Evolutionary conservation across 352 stramenopile species (phyloP).

Genomic region (Pythium apleroticum): DNA sequence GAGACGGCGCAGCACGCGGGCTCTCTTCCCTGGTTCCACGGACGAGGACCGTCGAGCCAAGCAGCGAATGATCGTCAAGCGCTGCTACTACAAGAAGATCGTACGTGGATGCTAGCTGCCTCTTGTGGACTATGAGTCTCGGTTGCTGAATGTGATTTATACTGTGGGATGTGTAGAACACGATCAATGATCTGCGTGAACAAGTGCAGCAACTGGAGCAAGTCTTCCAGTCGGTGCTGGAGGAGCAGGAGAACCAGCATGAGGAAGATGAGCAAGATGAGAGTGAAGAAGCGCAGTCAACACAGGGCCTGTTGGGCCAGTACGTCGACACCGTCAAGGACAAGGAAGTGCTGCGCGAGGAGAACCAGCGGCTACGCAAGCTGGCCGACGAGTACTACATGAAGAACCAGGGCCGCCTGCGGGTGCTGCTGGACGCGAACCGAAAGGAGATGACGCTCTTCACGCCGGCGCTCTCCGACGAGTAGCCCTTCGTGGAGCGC

Average conservation of each 20-base stretch:
- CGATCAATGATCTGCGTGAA: constrained; percentile 59
- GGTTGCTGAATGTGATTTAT: constrained; percentile 1
- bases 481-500: neutral
- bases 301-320: constrained; percentile 4
- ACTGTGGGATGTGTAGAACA: constrained; percentile 41
- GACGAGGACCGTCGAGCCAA: constrained; percentile 61
- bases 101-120: constrained; percentile 29
- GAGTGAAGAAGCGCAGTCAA: neutral
- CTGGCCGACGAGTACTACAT: constrained; percentile 76
- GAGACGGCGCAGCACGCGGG: constrained; percentile 43
- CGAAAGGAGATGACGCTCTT: constrained; percentile 40
- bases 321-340: constrained; percentile 38
- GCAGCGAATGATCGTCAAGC: constrained; percentile 72
- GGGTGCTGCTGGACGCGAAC: constrained; percentile 58
- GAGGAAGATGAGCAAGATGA: neutral
- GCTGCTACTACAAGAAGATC: constrained; percentile 83
- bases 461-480: constrained; percentile 20
- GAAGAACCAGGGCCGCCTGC: constrained; percentile 72
- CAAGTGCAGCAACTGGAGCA: constrained; percentile 38
- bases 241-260: constrained; percentile 19
- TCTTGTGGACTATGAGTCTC: neutral
- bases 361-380: constrained; percentile 62
- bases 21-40: constrained; percentile 38
- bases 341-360: constrained; percentile 60
- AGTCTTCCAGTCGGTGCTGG: constrained; percentile 18